These are phyloP conservation scores for Chlorella sorokiniana DNA, from an alignment of 139 green algal species.

Conservation along the genomic window DNA sequence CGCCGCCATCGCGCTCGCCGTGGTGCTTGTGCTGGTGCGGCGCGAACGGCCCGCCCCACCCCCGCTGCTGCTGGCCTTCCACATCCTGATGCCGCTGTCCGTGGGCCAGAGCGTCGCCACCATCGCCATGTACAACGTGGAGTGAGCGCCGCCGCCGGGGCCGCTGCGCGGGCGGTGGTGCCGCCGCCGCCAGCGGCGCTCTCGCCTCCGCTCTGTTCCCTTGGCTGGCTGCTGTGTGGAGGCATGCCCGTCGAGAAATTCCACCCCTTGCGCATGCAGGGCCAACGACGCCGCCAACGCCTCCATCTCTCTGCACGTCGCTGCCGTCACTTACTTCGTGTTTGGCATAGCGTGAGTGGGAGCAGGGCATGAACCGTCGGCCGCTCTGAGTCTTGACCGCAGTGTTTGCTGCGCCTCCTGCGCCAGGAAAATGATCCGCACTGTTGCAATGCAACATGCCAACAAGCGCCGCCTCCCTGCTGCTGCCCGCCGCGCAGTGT, in stretches of 20 bases:
- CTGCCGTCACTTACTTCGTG: neutral
- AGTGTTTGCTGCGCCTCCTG: neutral
- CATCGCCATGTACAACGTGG: neutral
- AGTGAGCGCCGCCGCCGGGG: neutral
- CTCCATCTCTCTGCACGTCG: conserved; percentile 12
- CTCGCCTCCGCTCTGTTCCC: too few relatives aligned
- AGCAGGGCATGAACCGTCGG: neutral
- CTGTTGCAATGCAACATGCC: too few relatives aligned
- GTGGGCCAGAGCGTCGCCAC: conserved; percentile 3
- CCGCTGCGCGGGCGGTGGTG: too few relatives aligned
- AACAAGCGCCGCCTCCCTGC: too few relatives aligned
- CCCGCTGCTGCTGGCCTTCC: neutral
- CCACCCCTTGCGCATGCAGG: neutral
- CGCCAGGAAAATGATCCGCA: too few relatives aligned
- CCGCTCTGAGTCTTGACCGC: neutral
- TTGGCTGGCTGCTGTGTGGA: neutral
- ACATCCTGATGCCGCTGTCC: neutral
- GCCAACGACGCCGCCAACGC: neutral
- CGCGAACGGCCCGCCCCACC: neutral
- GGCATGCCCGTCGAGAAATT: neutral
- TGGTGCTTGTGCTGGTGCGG: neutral
- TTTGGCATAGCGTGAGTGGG: neutral
- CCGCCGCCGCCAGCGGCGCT: too few relatives aligned
- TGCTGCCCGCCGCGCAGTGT: too few relatives aligned
- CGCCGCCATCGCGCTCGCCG: neutral